These are phyloP conservation scores for Podospora conica DNA, from an alignment of 495 filamentous ascomycete genomes.

Conservation along the genomic window DNA sequence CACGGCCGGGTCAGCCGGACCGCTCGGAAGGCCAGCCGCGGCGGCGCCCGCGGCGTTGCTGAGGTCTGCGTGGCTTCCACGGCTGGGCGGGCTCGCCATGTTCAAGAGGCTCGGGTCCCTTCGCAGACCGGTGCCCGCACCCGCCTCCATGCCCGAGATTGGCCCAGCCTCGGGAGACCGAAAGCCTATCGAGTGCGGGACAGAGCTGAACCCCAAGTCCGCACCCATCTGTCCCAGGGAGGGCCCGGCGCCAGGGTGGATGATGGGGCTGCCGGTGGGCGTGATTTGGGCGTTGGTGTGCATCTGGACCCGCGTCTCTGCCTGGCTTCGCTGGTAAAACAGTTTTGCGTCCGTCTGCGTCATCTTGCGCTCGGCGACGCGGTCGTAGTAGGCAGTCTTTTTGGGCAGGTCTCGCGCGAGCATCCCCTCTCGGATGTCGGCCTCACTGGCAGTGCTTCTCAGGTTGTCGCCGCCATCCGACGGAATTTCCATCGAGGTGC, in stretches of 20 bases:
- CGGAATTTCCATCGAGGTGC: slow-evolving; percentile 2
- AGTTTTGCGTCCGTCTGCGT: slow-evolving; percentile 88
- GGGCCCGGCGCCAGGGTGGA: slow-evolving; percentile 31
- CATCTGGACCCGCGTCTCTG: slow-evolving; percentile 47
- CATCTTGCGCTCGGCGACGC: slow-evolving; percentile 83
- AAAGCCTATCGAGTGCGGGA: slow-evolving; percentile 8
- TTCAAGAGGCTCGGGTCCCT: slow-evolving; percentile 16
- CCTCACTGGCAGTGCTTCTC: not conserved
- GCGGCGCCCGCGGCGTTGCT: slow-evolving; percentile 12
- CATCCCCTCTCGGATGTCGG: slow-evolving; percentile 47
- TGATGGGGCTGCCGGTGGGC: slow-evolving; percentile 46
- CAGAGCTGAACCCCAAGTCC: slow-evolving; percentile 12
- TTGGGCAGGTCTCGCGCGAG: slow-evolving; percentile 68
- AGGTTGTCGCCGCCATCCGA: slow-evolving; percentile 10
- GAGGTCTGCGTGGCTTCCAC: slow-evolving; percentile 12
- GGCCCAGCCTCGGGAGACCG: slow-evolving; percentile 14
- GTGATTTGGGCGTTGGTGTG: slow-evolving; percentile 42
- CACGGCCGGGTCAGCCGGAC: slow-evolving; percentile 20
- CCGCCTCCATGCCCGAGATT: slow-evolving; percentile 9
- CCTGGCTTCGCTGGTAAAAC: slow-evolving; percentile 86
- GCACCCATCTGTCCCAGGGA: slow-evolving; percentile 22
- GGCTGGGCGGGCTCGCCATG: slow-evolving; percentile 11
- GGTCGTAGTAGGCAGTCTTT: slow-evolving; percentile 79
- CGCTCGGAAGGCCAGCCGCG: slow-evolving; percentile 27
- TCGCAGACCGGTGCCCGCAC: not conserved